Conservation (phyloP, 1,284 basidiomycete genomes). For the Pascua guehoae region DNA sequence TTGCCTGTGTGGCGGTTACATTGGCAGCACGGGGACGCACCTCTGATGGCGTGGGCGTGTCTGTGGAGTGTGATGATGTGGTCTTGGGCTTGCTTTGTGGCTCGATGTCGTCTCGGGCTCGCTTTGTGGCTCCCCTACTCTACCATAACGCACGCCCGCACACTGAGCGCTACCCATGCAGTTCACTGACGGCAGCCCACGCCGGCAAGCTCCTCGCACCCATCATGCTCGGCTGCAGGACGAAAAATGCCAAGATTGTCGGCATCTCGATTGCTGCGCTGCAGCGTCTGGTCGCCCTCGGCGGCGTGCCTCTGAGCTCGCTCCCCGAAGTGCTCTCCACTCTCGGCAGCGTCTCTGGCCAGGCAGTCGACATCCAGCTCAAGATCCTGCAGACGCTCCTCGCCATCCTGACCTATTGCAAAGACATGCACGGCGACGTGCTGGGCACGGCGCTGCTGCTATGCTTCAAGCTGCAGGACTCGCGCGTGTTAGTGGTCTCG, state of each 20-base stretch:
- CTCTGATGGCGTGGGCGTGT: too few species aligned
- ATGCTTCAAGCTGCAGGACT: slow-evolving; percentile 93
- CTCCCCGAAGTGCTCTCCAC: slow-evolving; percentile 75
- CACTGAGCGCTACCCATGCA: too few species aligned
- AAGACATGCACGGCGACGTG: slow-evolving; percentile 69
- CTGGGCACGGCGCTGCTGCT: slow-evolving; percentile 78
- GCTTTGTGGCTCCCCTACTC: too few species aligned
- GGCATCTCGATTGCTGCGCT: slow-evolving; percentile 86
- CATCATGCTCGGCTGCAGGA: slow-evolving; percentile 89
- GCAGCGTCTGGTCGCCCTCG: slow-evolving; percentile 82
- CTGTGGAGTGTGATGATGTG: too few species aligned
- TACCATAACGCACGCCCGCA: too few species aligned
- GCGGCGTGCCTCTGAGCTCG: slow-evolving; percentile 64
- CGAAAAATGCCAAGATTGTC: slow-evolving; percentile 89
- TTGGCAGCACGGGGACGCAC: too few species aligned
- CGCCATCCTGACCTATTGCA: slow-evolving; percentile 81
- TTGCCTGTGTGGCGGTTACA: too few species aligned
- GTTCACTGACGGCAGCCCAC: slow-evolving; percentile 55
- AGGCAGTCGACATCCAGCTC: slow-evolving; percentile 91
- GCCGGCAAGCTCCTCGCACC: slow-evolving; percentile 78
- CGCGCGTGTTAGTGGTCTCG: slow-evolving; percentile 89
- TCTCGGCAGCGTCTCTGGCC: slow-evolving; percentile 78
- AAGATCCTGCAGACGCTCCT: slow-evolving; percentile 86
- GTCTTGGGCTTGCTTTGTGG: too few species aligned
- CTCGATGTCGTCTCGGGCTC: too few species aligned